Evolutionary conservation across 345 rosid species (phyloP).

Genomic region (Lenwebbia sp.): DNA sequence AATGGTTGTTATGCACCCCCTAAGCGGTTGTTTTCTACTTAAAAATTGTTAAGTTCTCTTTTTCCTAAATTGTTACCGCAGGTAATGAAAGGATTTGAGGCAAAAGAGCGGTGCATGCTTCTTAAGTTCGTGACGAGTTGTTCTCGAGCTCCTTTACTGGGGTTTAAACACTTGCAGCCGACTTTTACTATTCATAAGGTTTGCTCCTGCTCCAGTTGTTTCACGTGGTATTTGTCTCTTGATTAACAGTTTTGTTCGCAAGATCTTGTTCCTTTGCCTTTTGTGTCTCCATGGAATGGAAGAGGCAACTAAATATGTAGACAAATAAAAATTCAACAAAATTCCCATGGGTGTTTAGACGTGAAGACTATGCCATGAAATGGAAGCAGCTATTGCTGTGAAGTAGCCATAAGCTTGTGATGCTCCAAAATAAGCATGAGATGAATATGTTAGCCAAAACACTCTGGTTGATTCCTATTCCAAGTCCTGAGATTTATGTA

Average conservation of each 20-base stretch:
- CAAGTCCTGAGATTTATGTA: background rate
- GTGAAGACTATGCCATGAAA: background rate
- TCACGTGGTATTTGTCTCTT: background rate
- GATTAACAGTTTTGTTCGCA: background rate
- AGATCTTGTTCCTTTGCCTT: background rate
- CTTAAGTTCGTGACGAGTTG: slow-evolving; percentile 98
- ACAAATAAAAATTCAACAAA: background rate
- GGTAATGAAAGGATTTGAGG: slow-evolving; percentile 84
- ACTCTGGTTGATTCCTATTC: background rate
- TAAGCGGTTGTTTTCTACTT: background rate
- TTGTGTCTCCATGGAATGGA: background rate
- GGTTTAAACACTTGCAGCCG: slow-evolving; percentile 93
- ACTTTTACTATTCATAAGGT: slow-evolving; percentile 92
- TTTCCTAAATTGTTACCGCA: slow-evolving; percentile 7
- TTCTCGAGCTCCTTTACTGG: slow-evolving; percentile 89
- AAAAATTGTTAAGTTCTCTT: background rate
- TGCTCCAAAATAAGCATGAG: background rate
- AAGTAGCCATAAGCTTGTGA: background rate
- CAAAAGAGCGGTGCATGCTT: slow-evolving; percentile 80
- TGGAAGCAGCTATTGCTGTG: background rate
- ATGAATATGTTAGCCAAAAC: background rate
- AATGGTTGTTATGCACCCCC: too few relatives aligned
- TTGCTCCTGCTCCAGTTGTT: slow-evolving; percentile 3
- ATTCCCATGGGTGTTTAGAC: background rate
- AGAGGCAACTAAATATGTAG: background rate